These are phyloP conservation scores for Termitomyces sp. DNA, from an alignment of 768 basidiomycete genomes.

Conservation along the genomic window DNA sequence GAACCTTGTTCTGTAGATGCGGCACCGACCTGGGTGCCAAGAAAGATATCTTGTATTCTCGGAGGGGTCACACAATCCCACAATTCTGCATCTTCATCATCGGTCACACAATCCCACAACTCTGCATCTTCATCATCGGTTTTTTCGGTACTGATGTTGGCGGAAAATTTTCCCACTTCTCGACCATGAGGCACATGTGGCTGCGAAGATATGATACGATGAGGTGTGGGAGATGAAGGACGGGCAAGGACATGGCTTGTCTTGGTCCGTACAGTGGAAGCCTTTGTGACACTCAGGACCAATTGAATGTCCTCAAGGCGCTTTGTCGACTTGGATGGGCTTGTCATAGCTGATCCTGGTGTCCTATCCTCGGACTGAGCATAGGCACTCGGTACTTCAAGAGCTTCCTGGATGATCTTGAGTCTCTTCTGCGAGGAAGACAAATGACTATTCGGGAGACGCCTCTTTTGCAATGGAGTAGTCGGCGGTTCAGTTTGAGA, in stretches of 20 bases:
- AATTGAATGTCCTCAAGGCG: slow-evolving; percentile 1
- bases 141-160: background rate
- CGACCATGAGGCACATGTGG: background rate
- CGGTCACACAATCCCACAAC: slow-evolving; percentile 3
- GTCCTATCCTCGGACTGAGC: background rate
- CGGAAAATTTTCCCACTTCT: background rate
- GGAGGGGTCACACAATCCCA: slow-evolving; percentile 9
- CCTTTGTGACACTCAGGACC: background rate
- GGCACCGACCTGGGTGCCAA: background rate
- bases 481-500: background rate
- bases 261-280: background rate
- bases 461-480: slow-evolving; percentile 10
- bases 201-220: background rate
- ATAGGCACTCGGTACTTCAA: slow-evolving; percentile 1
- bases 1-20: background rate
- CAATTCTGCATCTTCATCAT: slow-evolving; percentile 2
- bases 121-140: slow-evolving; percentile 2
- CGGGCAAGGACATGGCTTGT: background rate
- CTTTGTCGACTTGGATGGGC: background rate
- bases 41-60: background rate
- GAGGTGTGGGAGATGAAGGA: background rate
- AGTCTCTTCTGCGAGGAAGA: slow-evolving; percentile 16
- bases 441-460: background rate
- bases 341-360: background rate
- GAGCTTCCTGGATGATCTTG: slow-evolving; percentile 15